Evolutionary conservation across 2,329 filamentous ascomycete species (phyloP).

Genomic region (Colletotrichum horii): DNA sequence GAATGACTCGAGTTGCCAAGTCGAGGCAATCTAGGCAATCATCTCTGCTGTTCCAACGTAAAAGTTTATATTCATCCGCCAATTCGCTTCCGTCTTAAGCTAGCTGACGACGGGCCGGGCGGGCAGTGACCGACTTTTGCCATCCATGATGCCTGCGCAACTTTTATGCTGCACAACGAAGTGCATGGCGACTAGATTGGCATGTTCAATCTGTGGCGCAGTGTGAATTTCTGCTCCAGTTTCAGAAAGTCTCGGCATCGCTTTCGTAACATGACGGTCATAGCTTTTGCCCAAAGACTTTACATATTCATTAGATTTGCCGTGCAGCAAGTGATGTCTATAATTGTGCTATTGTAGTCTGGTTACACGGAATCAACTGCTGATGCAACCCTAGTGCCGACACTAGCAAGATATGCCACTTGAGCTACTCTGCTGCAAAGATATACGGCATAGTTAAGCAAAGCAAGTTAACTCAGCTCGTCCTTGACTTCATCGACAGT

Average conservation of each 20-base stretch:
- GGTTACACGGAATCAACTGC: accelerated
- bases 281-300: neutral
- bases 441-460: neutral
- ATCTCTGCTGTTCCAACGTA: neutral
- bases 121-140: neutral
- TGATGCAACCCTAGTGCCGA: neutral
- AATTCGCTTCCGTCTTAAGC: neutral
- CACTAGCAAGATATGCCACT: neutral
- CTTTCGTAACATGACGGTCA: neutral
- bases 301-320: neutral
- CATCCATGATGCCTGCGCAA: neutral
- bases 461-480: neutral
- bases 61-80: neutral
- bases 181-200: neutral
- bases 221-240: neutral
- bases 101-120: neutral
- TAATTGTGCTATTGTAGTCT: neutral
- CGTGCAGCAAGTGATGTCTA: accelerated
- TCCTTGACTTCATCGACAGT: neutral
- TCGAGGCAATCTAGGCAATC: neutral
- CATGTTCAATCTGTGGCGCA: neutral
- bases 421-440: accelerated
- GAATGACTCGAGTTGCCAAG: neutral
- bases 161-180: neutral
- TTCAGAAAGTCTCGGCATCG: neutral